Evolutionary conservation across 805 yeast genomes (phyloP), one percentile per base, ranked within the genome.

Genomic region (Wickerhamomyces chambardii): DNA sequence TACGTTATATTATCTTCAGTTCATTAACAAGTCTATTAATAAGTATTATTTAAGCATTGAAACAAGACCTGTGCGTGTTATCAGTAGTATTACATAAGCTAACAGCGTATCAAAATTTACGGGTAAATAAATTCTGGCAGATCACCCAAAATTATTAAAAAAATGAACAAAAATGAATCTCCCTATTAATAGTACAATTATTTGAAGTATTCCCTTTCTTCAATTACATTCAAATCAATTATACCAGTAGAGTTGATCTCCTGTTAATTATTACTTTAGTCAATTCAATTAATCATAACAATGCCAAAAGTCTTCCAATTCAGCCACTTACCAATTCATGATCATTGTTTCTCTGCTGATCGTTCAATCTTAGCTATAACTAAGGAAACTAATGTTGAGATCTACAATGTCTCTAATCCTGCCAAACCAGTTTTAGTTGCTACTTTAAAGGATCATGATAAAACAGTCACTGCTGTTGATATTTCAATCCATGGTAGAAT

Each of bases 401-500:
- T 90, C 39, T 89, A 81, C 62, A 66, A 68, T 46, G 64, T 81
- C 34, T 61, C 75, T 16, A 60, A 66, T 27, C 66, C 67, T 24
- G 25, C 66, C 27, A 66, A 66, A 35, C 90, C 94, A 17, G 63
- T 64, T 39, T 66, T 83, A 39, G 61, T 84, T 38, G 69, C 92
- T 14, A 70, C 71, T 5, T 70, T 90, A 50, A 62, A 70, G 31
- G 95, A 86, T 45, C 97, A 90, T 57, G 97, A 90, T 58, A 89
- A 90, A 58, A 76, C 89, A 4, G 89, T 92, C 32, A 92, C 98
- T 14, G 89, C 97, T 0, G 85, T 92, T 28, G 99, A 92, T 56
- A 79, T 94, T 49, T 82, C 95, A 28, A 61, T 70, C 26, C 85
- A 84, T 45, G 96, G 96, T 32, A 78, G 82, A 56, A 86, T 92